phyloP scores from a whole-genome alignment of 2,329 filamentous ascomycete genomes.

The Sporothrix variecibatus region DNA sequence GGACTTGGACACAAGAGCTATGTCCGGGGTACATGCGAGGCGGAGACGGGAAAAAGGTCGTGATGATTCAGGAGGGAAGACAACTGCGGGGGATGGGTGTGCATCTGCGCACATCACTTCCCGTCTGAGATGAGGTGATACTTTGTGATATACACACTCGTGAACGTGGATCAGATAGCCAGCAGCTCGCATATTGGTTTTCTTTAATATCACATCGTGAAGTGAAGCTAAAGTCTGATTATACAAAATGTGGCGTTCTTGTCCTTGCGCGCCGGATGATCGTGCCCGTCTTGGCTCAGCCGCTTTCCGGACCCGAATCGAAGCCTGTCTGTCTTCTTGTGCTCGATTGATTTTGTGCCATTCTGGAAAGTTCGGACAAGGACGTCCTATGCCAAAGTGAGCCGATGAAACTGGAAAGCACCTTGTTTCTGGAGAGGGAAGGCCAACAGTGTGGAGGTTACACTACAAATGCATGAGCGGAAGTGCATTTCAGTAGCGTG shows the following conservation, averaged over 20 bases:
- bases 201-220: neutral
- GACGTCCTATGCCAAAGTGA: neutral
- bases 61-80: conserved; percentile 6
- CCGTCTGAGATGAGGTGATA: neutral
- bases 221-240: neutral
- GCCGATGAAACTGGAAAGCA: neutral
- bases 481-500: conserved; percentile 10
- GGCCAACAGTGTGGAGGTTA: neutral
- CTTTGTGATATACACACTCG: neutral
- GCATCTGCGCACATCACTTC: conserved; percentile 2
- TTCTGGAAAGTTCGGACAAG: neutral
- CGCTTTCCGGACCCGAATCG: neutral
- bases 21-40: neutral
- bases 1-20: neutral
- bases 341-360: neutral
- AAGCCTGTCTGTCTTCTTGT: neutral
- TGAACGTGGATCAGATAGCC: neutral
- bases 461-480: neutral
- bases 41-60: neutral
- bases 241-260: neutral
- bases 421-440: neutral
- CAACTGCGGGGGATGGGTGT: neutral
- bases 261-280: neutral
- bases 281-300: conserved; percentile 9
- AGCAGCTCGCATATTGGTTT: neutral